phyloP scores from a whole-genome alignment of 75 land plant species.

The Pinus albicaulis region DNA sequence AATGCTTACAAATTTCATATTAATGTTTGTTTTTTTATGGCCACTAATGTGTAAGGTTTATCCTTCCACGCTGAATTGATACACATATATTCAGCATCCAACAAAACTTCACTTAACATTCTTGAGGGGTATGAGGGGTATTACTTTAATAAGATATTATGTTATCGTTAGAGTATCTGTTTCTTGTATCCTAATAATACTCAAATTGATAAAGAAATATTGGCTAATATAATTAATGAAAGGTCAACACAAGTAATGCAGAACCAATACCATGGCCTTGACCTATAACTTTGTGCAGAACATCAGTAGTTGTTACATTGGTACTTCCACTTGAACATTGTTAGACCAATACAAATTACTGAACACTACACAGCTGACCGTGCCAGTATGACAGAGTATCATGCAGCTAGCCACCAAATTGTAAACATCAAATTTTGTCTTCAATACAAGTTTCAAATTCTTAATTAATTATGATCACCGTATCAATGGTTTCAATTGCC shows the following conservation, averaged over 20 bases:
- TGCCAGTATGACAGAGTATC: no score
- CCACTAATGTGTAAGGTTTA: not conserved
- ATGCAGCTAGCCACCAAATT: no score
- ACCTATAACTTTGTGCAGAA: not conserved
- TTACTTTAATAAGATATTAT: not conserved
- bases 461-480: not conserved
- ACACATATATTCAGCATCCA: no score
- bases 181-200: not conserved
- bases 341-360: not conserved
- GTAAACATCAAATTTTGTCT: no score
- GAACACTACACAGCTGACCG: not conserved
- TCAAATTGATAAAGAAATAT: not conserved
- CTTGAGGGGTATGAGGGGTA: not conserved
- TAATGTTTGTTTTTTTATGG: not conserved
- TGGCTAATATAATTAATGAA: not conserved
- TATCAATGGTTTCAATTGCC: not conserved
- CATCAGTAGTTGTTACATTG: not conserved
- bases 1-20: no score
- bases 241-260: not conserved
- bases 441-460: not conserved
- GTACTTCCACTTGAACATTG: not conserved
- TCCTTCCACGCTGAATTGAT: not conserved
- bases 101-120: not conserved
- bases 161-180: not conserved
- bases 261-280: not conserved